Conservation (phyloP, 2,329 filamentous ascomycete genomes). For the Aphanoascus verrucosus region DNA sequence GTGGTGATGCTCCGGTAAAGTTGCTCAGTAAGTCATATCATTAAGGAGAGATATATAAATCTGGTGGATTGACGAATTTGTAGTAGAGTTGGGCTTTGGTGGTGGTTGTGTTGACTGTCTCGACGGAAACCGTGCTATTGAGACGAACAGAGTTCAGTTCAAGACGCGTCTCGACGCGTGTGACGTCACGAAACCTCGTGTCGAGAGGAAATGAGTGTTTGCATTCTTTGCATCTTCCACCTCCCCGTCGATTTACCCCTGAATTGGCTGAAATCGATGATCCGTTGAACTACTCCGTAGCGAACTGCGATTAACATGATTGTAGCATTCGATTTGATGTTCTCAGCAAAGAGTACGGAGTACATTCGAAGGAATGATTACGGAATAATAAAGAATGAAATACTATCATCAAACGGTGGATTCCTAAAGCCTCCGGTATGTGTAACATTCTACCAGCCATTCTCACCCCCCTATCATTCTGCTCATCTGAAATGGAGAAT, state of each 20-base stretch:
- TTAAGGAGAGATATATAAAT: background rate
- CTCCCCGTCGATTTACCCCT: background rate
- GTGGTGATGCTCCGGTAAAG: background rate
- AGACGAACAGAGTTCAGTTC: background rate
- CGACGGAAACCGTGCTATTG: background rate
- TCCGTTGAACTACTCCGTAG: background rate
- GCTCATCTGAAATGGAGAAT: too few species aligned
- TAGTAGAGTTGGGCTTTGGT: background rate
- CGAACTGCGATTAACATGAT: too few species aligned
- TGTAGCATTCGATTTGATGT: too few species aligned
- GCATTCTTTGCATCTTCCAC: background rate
- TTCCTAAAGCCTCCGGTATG: too few species aligned
- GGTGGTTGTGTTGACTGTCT: background rate
- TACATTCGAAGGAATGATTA: too few species aligned
- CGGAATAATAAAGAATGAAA: too few species aligned
- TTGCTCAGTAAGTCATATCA: background rate
- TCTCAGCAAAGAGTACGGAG: too few species aligned
- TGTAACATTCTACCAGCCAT: too few species aligned
- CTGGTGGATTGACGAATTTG: background rate
- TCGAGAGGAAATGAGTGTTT: background rate
- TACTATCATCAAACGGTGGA: too few species aligned
- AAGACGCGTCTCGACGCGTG: background rate
- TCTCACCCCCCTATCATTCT: too few species aligned
- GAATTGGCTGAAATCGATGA: background rate
- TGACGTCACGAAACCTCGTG: background rate